Conservation (phyloP, 2,329 filamentous ascomycete species). For the Arthroderma sp. region DNA sequence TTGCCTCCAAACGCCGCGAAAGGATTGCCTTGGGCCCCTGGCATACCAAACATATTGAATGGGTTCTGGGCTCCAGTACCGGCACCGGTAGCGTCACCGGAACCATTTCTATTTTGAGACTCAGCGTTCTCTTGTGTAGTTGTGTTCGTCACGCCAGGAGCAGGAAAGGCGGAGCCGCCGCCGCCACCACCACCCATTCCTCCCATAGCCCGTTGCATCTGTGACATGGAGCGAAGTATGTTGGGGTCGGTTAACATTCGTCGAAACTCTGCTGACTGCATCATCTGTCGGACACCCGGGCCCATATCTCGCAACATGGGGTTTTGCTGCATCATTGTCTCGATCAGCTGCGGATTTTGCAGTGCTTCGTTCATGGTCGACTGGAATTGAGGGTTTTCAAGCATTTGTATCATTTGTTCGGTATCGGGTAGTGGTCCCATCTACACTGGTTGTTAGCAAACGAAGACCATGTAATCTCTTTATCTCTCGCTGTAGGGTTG, state of each 20-base stretch:
- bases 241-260: conserved; percentile 88
- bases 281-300: conserved; percentile 66
- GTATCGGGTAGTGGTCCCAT: conserved; percentile 80
- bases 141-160: conserved; percentile 80
- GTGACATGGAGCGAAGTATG: conserved; percentile 65
- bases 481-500: background rate
- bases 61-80: conserved; percentile 16
- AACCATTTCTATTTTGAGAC: conserved; percentile 20
- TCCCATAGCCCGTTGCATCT: conserved; percentile 58
- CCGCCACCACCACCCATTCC: conserved; percentile 41
- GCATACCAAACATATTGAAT: conserved; percentile 23
- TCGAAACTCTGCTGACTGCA: conserved; percentile 78
- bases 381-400: conserved; percentile 76
- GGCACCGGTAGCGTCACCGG: conserved; percentile 14
- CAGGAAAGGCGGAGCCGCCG: conserved; percentile 56
- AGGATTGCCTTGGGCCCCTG: conserved; percentile 34
- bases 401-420: conserved; percentile 69
- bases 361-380: conserved; percentile 88
- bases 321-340: conserved; percentile 88
- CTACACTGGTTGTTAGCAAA: conserved; percentile 32
- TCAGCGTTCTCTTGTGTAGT: conserved; percentile 45
- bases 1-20: conserved; percentile 46
- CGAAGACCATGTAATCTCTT: background rate
- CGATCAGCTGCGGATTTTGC: conserved; percentile 85
- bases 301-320: conserved; percentile 62